phyloP scores from a whole-genome alignment of 1,284 basidiomycete species.

The Cystobasidium sp. region DNA sequence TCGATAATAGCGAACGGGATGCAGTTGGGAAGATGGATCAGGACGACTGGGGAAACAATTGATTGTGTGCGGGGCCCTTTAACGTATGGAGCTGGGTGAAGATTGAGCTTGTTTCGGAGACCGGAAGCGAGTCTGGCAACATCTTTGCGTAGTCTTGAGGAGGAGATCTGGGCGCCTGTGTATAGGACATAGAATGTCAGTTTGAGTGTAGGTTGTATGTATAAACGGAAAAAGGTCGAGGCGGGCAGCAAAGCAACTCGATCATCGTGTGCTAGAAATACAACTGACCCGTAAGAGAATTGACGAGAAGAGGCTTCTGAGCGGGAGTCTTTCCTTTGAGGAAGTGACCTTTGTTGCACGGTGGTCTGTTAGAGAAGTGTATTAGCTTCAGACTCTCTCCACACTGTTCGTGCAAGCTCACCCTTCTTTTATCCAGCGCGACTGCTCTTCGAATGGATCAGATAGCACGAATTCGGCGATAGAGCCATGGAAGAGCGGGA shows the following conservation, averaged over 20 bases:
- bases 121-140: conserved; percentile 28
- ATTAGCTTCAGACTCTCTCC: neutral
- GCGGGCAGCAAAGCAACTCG: neutral
- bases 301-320: conserved; percentile 38
- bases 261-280: neutral
- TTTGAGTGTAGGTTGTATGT: neutral
- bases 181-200: neutral
- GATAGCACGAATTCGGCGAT: conserved; percentile 35
- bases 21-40: conserved; percentile 58
- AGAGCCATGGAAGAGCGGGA: conserved; percentile 20
- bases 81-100: conserved; percentile 32
- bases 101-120: conserved; percentile 35
- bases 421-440: conserved; percentile 36
- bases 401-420: neutral
- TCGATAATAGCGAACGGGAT: conserved; percentile 55
- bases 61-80: conserved; percentile 27
- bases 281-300: conserved; percentile 26
- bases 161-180: conserved; percentile 34
- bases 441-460: conserved; percentile 34
- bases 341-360: conserved; percentile 36
- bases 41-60: conserved; percentile 46
- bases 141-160: conserved; percentile 29
- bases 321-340: conserved; percentile 27
- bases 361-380: neutral
- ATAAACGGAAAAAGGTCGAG: neutral